Percentiles rank a stretch among this genome's conserved stretches.
These are phyloP conservation scores for Exobasidium rhododendri DNA, from an alignment of 1,284 basidiomycete species.

Conservation along the genomic window DNA sequence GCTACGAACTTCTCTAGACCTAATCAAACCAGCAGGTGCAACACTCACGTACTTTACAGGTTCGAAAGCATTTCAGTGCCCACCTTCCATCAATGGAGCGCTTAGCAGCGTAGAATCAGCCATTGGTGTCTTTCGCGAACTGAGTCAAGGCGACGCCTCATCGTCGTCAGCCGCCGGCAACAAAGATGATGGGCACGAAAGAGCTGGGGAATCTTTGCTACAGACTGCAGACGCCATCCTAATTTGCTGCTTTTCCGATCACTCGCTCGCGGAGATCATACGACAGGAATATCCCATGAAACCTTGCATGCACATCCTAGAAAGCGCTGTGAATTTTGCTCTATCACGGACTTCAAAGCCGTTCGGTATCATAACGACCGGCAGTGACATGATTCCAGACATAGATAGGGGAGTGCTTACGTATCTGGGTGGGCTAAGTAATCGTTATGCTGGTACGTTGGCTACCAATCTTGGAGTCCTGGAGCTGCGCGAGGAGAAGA, in stretches of 20 bases:
- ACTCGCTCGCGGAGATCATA: slow-evolving; percentile 34
- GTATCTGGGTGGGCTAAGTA: slow-evolving; percentile 27
- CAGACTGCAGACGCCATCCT: slow-evolving; percentile 21
- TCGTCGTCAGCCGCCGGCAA: no score
- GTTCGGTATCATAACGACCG: slow-evolving; percentile 44
- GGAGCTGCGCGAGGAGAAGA: slow-evolving; percentile 23
- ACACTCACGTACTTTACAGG: slow-evolving; percentile 23
- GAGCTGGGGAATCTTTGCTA: no score
- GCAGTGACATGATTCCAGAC: slow-evolving; percentile 26
- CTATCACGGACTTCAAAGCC: slow-evolving; percentile 4
- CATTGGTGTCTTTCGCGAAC: slow-evolving; percentile 19
- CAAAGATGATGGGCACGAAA: no score
- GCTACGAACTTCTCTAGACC: neutral
- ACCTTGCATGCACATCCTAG: slow-evolving; percentile 31
- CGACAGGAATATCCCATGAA: slow-evolving; percentile 15
- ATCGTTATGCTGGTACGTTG: slow-evolving; percentile 30
- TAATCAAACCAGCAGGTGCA: neutral
- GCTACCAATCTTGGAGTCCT: slow-evolving; percentile 36
- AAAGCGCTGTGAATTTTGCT: slow-evolving; percentile 30
- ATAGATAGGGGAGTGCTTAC: slow-evolving; percentile 30
- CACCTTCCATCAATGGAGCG: slow-evolving; percentile 27
- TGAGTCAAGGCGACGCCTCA: neutral
- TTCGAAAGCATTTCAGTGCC: slow-evolving; percentile 17
- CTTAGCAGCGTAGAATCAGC: slow-evolving; percentile 26
- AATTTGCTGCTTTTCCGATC: slow-evolving; percentile 40